Conservation (phyloP, 2,329 filamentous ascomycete species). For the Cordyceps pruinosa region DNA sequence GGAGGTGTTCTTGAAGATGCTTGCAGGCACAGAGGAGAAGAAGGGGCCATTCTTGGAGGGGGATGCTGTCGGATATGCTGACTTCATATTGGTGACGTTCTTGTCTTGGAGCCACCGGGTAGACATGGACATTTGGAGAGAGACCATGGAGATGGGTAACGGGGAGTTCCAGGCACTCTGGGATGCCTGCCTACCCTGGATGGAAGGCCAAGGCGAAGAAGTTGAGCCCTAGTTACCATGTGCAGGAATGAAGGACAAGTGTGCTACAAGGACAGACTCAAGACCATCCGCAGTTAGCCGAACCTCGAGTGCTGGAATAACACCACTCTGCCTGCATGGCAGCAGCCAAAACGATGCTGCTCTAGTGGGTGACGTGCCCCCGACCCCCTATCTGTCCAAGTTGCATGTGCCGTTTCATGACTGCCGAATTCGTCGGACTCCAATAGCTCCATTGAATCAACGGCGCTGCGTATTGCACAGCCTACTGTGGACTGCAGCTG, state of each 20-base stretch:
- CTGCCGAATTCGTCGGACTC: too few species aligned
- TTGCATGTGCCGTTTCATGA: too few species aligned
- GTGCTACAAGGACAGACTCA: too few species aligned
- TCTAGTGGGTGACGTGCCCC: background rate
- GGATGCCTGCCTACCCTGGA: background rate
- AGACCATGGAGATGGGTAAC: background rate
- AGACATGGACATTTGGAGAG: background rate
- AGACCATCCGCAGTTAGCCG: too few species aligned
- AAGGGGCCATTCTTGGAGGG: background rate
- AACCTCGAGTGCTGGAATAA: too few species aligned
- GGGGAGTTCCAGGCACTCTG: background rate
- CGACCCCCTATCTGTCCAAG: too few species aligned
- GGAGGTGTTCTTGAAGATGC: background rate
- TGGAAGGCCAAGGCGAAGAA: background rate
- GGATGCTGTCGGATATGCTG: background rate
- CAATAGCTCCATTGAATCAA: background rate
- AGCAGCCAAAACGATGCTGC: background rate
- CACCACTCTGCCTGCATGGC: too few species aligned
- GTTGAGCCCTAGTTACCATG: background rate
- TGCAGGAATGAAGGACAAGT: background rate
- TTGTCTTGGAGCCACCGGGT: background rate
- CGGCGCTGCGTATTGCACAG: background rate
- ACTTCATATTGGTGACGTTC: background rate
- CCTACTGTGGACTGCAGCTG: background rate
- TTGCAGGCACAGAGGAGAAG: background rate